Conservation (phyloP, 1,284 basidiomycete genomes). For the Rhodotorula sp. region DNA sequence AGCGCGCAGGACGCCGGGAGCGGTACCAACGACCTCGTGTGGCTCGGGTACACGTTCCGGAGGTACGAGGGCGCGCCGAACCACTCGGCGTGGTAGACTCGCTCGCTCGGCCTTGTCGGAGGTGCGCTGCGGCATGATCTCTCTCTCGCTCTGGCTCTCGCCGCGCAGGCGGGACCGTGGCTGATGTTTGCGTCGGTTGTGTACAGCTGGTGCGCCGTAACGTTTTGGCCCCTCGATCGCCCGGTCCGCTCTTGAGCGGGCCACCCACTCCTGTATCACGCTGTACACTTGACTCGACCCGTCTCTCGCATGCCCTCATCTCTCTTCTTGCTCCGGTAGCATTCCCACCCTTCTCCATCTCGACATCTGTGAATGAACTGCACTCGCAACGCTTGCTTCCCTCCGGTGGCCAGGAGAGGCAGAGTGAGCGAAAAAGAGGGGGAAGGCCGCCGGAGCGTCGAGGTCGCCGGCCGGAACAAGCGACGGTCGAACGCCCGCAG, state of each 20-base stretch:
- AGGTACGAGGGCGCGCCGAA: constrained; percentile 40
- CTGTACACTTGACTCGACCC: not conserved
- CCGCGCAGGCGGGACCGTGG: not conserved
- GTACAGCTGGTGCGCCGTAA: no score
- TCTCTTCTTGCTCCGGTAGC: not conserved
- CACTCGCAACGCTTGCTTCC: no score
- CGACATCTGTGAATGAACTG: not conserved
- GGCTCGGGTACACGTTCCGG: constrained; percentile 42
- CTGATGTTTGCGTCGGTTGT: no score
- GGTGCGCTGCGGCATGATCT: not conserved
- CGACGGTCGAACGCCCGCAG: no score
- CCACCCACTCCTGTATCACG: not conserved
- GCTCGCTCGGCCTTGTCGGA: not conserved
- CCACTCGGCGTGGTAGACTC: constrained; percentile 26
- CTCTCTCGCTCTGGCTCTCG: not conserved
- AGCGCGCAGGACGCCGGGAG: constrained; percentile 62
- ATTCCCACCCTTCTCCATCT: not conserved
- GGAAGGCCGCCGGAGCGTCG: no score
- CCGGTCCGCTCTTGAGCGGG: not conserved
- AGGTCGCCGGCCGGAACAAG: no score
- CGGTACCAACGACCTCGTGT: constrained; percentile 62
- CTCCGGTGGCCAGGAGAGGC: no score
- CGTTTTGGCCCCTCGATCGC: no score
- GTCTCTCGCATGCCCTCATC: not conserved
- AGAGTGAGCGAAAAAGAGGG: no score